A percentile compares a stretch with the other conserved stretches of the same genome.
phyloP scores from a whole-genome alignment of 179 eudicot species.

The Beta macrorhiza region DNA sequence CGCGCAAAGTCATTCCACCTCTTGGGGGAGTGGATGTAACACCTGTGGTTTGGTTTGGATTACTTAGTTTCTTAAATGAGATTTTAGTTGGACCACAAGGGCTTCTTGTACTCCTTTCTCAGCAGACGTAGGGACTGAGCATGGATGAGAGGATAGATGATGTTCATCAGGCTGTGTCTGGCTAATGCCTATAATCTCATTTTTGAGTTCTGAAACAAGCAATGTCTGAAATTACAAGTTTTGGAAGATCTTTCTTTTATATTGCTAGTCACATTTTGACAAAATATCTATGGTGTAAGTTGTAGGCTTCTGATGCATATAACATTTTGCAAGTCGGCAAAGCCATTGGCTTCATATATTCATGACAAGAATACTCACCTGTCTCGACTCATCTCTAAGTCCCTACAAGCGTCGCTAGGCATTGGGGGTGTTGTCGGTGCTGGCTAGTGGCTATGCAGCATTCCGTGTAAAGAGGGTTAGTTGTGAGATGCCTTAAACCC shows the following conservation, averaged over 20 bases:
- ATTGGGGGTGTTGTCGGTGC: too few species aligned
- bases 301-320: too few species aligned
- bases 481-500: too few species aligned
- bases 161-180: not conserved
- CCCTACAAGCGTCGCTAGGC: too few species aligned
- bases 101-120: conserved; percentile 86
- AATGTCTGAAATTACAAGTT: not conserved
- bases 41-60: conserved; percentile 95
- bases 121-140: conserved; percentile 36
- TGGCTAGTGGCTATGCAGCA: too few species aligned
- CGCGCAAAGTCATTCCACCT: conserved; percentile 85
- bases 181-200: not conserved
- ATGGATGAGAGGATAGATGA: not conserved
- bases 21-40: conserved; percentile 92
- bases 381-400: too few species aligned
- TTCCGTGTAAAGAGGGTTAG: too few species aligned
- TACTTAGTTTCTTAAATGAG: conserved; percentile 80
- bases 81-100: conserved; percentile 94
- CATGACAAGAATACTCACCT: too few species aligned
- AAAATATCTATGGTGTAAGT: not conserved
- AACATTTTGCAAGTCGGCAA: too few species aligned
- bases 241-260: not conserved
- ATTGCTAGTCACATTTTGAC: not conserved
- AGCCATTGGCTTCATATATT: too few species aligned
- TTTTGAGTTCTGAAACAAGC: not conserved